Percentiles rank a stretch among this genome's conserved stretches.
Conservation (phyloP, 1,284 basidiomycete species). For the Ganoderma boninense region DNA sequence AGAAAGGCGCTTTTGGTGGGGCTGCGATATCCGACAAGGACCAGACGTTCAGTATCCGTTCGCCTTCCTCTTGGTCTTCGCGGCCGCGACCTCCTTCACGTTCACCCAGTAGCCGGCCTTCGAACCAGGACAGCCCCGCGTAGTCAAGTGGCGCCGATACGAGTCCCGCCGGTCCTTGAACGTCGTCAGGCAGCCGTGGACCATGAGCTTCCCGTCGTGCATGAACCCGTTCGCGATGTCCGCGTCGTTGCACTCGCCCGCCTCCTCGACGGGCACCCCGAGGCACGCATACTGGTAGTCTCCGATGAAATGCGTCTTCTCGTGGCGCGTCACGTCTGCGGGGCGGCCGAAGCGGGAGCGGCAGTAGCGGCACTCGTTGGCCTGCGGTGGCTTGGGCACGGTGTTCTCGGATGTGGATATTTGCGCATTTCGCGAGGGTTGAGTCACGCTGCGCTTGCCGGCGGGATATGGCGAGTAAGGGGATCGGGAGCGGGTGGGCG, state of each 20-base stretch:
- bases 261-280: slow-evolving; percentile 12
- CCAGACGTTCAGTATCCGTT: background rate
- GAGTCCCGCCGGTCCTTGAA: slow-evolving; percentile 47
- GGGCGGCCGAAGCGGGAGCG: slow-evolving; percentile 41
- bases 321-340: slow-evolving; percentile 62
- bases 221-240: background rate
- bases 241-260: background rate
- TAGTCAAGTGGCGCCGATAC: background rate
- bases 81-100: background rate
- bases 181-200: slow-evolving; percentile 56
- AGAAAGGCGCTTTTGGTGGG: background rate
- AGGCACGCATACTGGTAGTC: slow-evolving; percentile 19
- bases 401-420: background rate
- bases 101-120: background rate
- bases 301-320: slow-evolving; percentile 51
- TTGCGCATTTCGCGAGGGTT: background rate
- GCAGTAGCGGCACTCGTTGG: slow-evolving; percentile 41
- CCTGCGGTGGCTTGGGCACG: slow-evolving; percentile 20
- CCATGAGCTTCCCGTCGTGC: slow-evolving; percentile 7
- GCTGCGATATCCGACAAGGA: background rate
- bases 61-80: background rate
- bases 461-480: background rate
- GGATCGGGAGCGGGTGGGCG: background rate
- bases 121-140: background rate
- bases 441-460: background rate